Base-by-base conservation (phyloP, 2,329 filamentous ascomycete species). In the Aureobasidium sp. region DNA sequence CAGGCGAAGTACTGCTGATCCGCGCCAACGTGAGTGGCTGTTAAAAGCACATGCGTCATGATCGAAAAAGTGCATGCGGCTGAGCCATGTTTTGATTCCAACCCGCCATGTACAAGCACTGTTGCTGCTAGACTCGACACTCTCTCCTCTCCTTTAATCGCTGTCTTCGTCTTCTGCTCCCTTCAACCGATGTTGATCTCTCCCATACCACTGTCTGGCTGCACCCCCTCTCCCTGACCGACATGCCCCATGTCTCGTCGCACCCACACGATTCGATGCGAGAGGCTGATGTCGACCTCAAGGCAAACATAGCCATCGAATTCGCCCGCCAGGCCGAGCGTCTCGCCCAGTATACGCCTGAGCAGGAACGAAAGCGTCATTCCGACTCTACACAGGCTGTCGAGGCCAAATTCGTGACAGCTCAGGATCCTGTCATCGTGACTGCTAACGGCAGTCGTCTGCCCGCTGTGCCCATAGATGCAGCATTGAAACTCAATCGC, bases 391-490 rank as follows among this genome's bases (percentile, higher is more conserved):
- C 84, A 15, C 77, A 78, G 63, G 86, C 86, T 1, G 76, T 86
- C 53, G 79, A 86, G 69, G 87, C 87, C 33, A 80, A 74, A 57
- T 82, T 81, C 67, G 70, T 82, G 58, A 92, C 89, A 0, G 82
- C 86, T 0, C 83, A 87, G 53, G 88, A 92, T 70, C 83, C 88
- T 0, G 83, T 91, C 17, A 83, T 92, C 49, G 77, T 86, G 59
- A 90, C 87, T 0, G 80, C 81, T 15, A 82, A 87, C 70, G 88
- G 87, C 33, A 80, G 82, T 50, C 78, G 87, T 42, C 72, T 91
- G 6, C 88, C 89, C 0, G 82, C 82, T 1, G 85, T 91, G 1
- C 88, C 88, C 1, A 70, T 90, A 5, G 77, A 82, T 35, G 88
- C 92, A 74, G 88, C 89, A 1, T 78, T 83, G 64, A 88, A 85